Evolutionary conservation across 1,284 basidiomycete genomes (phyloP).

Genomic region (Schizophyllum amplum): DNA sequence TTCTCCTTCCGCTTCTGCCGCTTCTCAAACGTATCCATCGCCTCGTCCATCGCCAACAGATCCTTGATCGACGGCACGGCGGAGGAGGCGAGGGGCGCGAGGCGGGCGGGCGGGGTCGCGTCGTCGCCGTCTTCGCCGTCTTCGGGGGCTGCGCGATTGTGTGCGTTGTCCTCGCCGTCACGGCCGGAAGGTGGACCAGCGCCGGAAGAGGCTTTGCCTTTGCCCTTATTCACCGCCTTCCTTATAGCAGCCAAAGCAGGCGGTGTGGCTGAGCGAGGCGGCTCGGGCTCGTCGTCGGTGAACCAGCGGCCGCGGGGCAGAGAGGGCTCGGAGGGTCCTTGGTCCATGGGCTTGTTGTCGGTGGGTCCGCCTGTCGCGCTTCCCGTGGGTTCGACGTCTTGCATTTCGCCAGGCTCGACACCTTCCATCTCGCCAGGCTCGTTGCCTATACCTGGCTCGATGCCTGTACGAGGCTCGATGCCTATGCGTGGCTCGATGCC

Average conservation of each 20-base stretch:
- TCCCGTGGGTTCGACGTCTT: too few species aligned
- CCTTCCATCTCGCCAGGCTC: too few species aligned
- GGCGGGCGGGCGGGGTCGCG: slow-evolving; percentile 36
- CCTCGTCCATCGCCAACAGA: slow-evolving; percentile 68
- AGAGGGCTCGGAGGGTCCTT: too few species aligned
- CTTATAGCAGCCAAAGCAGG: slow-evolving; percentile 1
- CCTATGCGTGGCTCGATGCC: too few species aligned
- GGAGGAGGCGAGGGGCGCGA: slow-evolving; percentile 67
- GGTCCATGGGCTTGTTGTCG: background rate
- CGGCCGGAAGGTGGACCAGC: background rate
- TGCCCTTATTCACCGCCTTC: slow-evolving; percentile 2
- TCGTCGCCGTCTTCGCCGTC: slow-evolving; percentile 28
- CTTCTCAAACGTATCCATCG: slow-evolving; percentile 53
- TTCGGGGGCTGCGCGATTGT: slow-evolving; percentile 13
- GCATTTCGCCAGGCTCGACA: too few species aligned
- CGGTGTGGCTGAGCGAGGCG: slow-evolving; percentile 9
- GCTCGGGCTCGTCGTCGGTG: slow-evolving; percentile 14
- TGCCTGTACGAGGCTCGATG: too few species aligned
- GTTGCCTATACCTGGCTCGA: too few species aligned
- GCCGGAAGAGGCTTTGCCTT: background rate
- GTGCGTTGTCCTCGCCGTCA: background rate
- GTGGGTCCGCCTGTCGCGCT: background rate
- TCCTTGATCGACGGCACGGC: slow-evolving; percentile 74
- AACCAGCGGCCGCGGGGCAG: slow-evolving; percentile 15
- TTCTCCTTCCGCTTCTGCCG: slow-evolving; percentile 64